Evolutionary conservation across 148 eudicot genomes (phyloP), one percentile per base, ranked within the genome.

Genomic region (Amaranthus hypochondriacus): DNA sequence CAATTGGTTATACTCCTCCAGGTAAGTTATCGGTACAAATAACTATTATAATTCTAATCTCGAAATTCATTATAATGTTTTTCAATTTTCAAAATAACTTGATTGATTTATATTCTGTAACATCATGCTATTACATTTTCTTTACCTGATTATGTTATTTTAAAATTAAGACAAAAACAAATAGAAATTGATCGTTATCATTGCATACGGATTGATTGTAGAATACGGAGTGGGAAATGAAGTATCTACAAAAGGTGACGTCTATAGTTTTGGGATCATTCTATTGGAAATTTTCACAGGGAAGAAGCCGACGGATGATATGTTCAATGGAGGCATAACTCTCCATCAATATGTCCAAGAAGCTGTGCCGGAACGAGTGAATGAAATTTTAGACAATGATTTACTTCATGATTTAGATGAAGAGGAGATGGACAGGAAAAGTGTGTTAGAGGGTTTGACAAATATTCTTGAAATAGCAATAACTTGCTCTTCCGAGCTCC

Each of bases 181-280:
- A 53, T 3, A 0, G 0, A 53, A 53, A 53, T 53, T 53, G 12
- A 7, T 53, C 11, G 5, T 7, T 3, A 2, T 53, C 9, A 7
- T 7, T 4, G 56, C 9, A 53, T 12, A 7, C 12, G 56, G 12
- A 4, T 4, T 53, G 12, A 7, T 68, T 48, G 56, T 65, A 81
- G 83, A 81, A 14, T 81, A 81, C 62, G 83, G 83, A 48, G 39
- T 48, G 3, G 83, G 83, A 5, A 15, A 61, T 43, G 60, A 9
- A 15, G 53, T 73, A n/a, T 68, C 83, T 3, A 73, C 74, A 6
- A 55, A 55, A 52, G 83, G 77, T 3, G 83, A 81, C 73, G 80
- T 81, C 11, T 81, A 81, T 52, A 81, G 83, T 14, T 81, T 51
- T 43, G 83, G 83, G 54, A 81, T 81, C 52, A 4, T 81, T 5